phyloP scores from a whole-genome alignment of 2,329 filamentous ascomycete species.

The Pseudopithomyces maydicus region DNA sequence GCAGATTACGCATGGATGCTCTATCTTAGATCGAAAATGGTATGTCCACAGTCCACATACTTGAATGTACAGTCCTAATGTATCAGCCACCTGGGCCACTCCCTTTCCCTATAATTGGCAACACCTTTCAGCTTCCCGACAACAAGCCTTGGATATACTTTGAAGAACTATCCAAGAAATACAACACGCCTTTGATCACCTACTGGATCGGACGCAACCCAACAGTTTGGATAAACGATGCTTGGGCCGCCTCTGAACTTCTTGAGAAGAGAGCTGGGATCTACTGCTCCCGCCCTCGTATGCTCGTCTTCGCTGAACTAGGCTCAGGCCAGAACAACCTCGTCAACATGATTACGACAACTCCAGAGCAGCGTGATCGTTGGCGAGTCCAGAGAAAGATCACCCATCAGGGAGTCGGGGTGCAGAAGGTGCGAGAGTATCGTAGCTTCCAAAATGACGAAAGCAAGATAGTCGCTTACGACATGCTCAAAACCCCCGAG shows the following conservation, averaged over 20 bases:
- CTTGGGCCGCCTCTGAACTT: constrained; percentile 57
- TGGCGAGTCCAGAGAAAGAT: constrained; percentile 40
- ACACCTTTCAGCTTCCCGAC: constrained; percentile 60
- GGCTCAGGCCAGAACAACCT: constrained; percentile 42
- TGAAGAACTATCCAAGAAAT: constrained; percentile 57
- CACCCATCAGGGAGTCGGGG: constrained; percentile 43
- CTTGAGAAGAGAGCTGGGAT: constrained; percentile 58
- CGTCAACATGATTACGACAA: constrained; percentile 42
- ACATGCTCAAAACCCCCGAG: constrained; percentile 51
- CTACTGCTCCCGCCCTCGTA: constrained; percentile 57
- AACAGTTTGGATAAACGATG: constrained; percentile 52
- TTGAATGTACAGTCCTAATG: constrained; percentile 7
- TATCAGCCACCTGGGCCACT: constrained; percentile 59
- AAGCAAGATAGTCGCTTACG: constrained; percentile 59
- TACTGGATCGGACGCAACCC: constrained; percentile 57
- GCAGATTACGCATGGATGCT: constrained; percentile 58
- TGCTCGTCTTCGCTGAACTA: constrained; percentile 52
- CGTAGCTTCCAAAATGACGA: constrained; percentile 65
- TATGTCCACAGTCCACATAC: constrained; percentile 18
- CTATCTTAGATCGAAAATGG: constrained; percentile 55
- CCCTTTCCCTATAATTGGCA: constrained; percentile 60
- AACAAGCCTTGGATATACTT: constrained; percentile 65
- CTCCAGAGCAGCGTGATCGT: constrained; percentile 33
- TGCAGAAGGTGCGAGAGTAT: constrained; percentile 60
- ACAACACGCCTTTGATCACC: constrained; percentile 58